Evolutionary conservation across 73 alveolate species (phyloP), one percentile per base, ranked within the genome.

Genomic region (Uronychia setigera): DNA sequence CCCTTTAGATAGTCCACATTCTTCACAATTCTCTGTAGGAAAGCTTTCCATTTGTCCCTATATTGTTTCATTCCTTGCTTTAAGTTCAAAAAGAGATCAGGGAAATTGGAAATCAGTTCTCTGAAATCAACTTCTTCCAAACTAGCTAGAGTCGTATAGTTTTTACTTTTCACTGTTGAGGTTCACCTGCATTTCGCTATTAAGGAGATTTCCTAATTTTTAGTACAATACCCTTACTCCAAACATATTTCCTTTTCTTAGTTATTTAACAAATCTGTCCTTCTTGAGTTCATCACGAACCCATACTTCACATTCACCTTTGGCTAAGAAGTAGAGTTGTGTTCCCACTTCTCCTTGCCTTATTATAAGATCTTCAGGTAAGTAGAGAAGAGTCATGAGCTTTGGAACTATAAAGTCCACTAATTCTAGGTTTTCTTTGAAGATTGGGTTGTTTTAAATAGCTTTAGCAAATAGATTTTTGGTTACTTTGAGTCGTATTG

Each of bases 121-220:
- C 57, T 26, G 31, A 57, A 80, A n/a, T 57, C 33, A 19, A 31
- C 25, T 26, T 29, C 30, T 34, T 35, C 58, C 32, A 80, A 33
- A 5, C 35, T n/a, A 28, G 86, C 86, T 0, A 35, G 32, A 19
- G 79, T 80, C 25, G 78, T 32, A 58, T 83, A 83, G 59, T 83
- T 74, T 29, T 60, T 83, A 59, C 84, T 74, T 11, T 27, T 74
- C 31, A 83, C 90, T 32, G 90, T 33, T 0, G 90, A 76, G 25
- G 90, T 74, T 26, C 90, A 13, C 33, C 32, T 32, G n/a, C 78
- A 31, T 13, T 83, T 46, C 26, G 31, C 26, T 0, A 83, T n/a
- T 9, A 83, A 46, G 29, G 90, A 67, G n/a, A 83, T 57, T 60
- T 83, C 99, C 67, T 46, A 19, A 31, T n/a, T n/a, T n/a, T n/a